These are phyloP conservation scores for Pluteus cervinus DNA, from an alignment of 768 basidiomycete genomes.

Conservation along the genomic window DNA sequence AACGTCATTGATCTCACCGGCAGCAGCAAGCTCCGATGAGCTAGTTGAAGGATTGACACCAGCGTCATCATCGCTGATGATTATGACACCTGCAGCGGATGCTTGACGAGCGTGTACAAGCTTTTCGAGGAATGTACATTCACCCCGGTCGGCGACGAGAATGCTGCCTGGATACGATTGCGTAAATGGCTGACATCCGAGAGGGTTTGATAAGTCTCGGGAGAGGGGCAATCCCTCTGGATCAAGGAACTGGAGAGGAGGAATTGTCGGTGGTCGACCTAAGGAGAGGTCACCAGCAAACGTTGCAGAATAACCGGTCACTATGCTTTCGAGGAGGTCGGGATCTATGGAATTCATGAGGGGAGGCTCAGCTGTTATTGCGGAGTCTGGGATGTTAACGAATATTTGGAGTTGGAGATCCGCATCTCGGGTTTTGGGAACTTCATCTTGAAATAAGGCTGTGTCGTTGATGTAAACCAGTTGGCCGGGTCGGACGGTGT, in stretches of 20 bases:
- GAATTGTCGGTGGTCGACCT: slow-evolving; percentile 10
- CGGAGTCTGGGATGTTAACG: slow-evolving; percentile 43
- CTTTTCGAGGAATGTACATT: slow-evolving; percentile 88
- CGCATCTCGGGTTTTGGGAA: slow-evolving; percentile 21
- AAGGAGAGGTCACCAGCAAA: slow-evolving; percentile 64
- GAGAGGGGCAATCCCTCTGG: slow-evolving; percentile 50
- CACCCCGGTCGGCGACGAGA: slow-evolving; percentile 67
- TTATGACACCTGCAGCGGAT: slow-evolving; percentile 73
- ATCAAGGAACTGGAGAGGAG: slow-evolving; percentile 39
- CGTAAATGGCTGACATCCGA: slow-evolving; percentile 57
- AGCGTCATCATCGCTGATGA: slow-evolving; percentile 58
- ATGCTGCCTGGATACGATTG: slow-evolving; percentile 42
- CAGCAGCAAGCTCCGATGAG: slow-evolving; percentile 44
- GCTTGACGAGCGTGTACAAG: slow-evolving; percentile 59
- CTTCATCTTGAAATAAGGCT: slow-evolving; percentile 31
- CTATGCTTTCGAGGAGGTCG: slow-evolving; percentile 43
- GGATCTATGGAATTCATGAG: slow-evolving; percentile 28
- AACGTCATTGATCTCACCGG: slow-evolving; percentile 52
- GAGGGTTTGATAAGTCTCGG: slow-evolving; percentile 42
- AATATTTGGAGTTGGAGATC: slow-evolving; percentile 59
- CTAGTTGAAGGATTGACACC: slow-evolving; percentile 64
- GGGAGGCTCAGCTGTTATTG: slow-evolving; percentile 32
- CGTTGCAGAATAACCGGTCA: slow-evolving; percentile 56
- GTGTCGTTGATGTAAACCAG: slow-evolving; percentile 76
- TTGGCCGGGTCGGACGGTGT: slow-evolving; percentile 75